Conservation (phyloP, 2,329 filamentous ascomycete genomes). For the Berkeleyomyces basicola region DNA sequence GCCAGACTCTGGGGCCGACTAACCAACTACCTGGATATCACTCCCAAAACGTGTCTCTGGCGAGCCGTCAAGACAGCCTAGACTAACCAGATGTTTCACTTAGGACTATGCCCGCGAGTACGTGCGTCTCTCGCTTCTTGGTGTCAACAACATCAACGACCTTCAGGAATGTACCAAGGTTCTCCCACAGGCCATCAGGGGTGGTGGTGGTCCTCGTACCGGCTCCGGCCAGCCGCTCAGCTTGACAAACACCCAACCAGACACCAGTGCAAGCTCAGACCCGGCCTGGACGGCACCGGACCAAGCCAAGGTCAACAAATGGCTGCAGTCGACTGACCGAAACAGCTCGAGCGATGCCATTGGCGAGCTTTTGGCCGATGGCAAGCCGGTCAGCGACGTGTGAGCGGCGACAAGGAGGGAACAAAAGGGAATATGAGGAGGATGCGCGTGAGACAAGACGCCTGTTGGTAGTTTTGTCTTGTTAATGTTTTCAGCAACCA, state of each 20-base stretch:
- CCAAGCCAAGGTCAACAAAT: slow-evolving; percentile 17
- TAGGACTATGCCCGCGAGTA: slow-evolving; percentile 35
- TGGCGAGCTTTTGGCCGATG: not conserved
- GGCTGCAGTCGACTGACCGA: slow-evolving; percentile 14
- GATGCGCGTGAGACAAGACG: not conserved
- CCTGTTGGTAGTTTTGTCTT: not conserved
- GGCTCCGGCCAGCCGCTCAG: not conserved
- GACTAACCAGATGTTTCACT: not conserved
- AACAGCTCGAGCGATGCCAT: not conserved
- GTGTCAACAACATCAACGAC: slow-evolving; percentile 38
- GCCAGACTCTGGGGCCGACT: not conserved
- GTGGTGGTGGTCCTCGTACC: not conserved
- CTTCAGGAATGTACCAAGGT: slow-evolving; percentile 39
- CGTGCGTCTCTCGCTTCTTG: slow-evolving; percentile 36
- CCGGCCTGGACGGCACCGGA: slow-evolving; percentile 13
- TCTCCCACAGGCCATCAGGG: slow-evolving; percentile 22
- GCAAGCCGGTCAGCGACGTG: not conserved
- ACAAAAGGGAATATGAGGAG: not conserved
- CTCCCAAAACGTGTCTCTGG: slow-evolving; percentile 14
- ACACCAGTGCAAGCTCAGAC: slow-evolving; percentile 9
- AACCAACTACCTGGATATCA: slow-evolving; percentile 1
- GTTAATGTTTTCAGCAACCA: not conserved
- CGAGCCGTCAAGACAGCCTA: not conserved
- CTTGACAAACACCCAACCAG: not conserved
- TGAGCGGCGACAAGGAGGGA: not conserved